These are phyloP conservation scores for Verticillium dahliae DNA, from an alignment of 2,329 filamentous ascomycete genomes.

Conservation along the genomic window DNA sequence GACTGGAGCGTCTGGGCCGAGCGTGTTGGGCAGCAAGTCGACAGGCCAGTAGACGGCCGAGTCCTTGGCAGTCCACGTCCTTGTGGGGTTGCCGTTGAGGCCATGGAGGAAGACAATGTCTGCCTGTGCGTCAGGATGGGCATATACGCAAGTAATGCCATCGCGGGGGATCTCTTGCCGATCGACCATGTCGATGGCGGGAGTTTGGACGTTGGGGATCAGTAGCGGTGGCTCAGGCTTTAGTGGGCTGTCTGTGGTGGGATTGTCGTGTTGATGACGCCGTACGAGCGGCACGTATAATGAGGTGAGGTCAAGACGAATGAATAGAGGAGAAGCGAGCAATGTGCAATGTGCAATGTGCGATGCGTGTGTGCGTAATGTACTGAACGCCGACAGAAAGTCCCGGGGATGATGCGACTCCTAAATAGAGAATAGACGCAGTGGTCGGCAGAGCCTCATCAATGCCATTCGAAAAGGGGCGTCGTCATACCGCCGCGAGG, in stretches of 20 bases:
- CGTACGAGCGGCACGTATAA: neutral
- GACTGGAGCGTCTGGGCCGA: slow-evolving; percentile 44
- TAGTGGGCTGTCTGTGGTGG: too few species aligned
- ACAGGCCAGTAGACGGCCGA: slow-evolving; percentile 62
- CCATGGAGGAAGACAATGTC: slow-evolving; percentile 51
- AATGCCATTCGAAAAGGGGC: neutral
- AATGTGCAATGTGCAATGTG: too few species aligned
- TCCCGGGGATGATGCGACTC: neutral
- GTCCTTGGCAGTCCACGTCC: slow-evolving; percentile 48
- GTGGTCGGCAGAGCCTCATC: neutral
- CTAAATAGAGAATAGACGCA: neutral
- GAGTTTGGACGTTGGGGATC: too few species aligned
- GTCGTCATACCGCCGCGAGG: neutral
- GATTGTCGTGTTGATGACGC: neutral
- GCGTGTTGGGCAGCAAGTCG: slow-evolving; percentile 56
- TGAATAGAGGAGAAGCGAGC: neutral
- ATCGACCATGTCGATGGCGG: slow-evolving; percentile 18
- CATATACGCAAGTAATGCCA: slow-evolving; percentile 53
- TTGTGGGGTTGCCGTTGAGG: slow-evolving; percentile 51
- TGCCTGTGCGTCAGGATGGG: slow-evolving; percentile 50
- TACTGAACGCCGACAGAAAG: neutral
- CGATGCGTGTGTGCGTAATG: neutral
- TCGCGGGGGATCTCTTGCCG: slow-evolving; percentile 44
- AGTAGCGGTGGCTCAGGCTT: too few species aligned
- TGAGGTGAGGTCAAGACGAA: neutral